These are phyloP conservation scores for Fusarium virguliforme DNA, from an alignment of 2,329 filamentous ascomycete genomes.

Conservation along the genomic window DNA sequence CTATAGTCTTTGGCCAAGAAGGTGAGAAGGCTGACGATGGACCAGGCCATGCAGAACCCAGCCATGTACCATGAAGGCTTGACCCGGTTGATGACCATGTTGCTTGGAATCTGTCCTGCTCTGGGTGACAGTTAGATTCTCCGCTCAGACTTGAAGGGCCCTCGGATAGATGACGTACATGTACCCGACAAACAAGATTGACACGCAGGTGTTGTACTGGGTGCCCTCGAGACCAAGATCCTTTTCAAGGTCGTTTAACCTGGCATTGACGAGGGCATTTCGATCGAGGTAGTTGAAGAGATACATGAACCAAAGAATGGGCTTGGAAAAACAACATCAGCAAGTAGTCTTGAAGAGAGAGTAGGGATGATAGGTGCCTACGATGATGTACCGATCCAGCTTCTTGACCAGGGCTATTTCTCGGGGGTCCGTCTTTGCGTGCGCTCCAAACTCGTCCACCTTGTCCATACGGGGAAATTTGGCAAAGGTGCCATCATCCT, in stretches of 20 bases:
- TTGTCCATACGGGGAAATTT: conserved; percentile 44
- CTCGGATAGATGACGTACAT: conserved; percentile 23
- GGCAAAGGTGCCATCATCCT: conserved; percentile 29
- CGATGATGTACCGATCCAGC: conserved; percentile 40
- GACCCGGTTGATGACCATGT: conserved; percentile 59
- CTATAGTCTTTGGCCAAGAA: conserved; percentile 60
- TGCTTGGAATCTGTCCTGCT: conserved; percentile 56
- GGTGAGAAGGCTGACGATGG: conserved; percentile 60
- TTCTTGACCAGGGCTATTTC: conserved; percentile 45
- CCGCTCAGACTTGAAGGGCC: neutral
- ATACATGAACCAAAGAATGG: conserved; percentile 60
- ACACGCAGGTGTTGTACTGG: conserved; percentile 56
- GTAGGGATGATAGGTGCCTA: neutral
- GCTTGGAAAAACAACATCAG: conserved; percentile 24
- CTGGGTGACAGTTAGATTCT: neutral
- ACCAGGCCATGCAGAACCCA: conserved; percentile 58
- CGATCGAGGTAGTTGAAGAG: conserved; percentile 62
- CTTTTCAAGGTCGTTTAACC: conserved; percentile 67
- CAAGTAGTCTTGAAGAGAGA: neutral
- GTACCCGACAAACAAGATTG: conserved; percentile 58
- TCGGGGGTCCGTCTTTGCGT: conserved; percentile 42
- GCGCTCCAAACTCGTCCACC: conserved; percentile 44
- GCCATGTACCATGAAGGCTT: conserved; percentile 62
- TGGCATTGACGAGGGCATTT: conserved; percentile 71
- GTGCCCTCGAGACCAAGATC: conserved; percentile 64